Evolutionary conservation across 2,329 filamentous ascomycete species (phyloP).

Genomic region (Colletotrichum truncatum): DNA sequence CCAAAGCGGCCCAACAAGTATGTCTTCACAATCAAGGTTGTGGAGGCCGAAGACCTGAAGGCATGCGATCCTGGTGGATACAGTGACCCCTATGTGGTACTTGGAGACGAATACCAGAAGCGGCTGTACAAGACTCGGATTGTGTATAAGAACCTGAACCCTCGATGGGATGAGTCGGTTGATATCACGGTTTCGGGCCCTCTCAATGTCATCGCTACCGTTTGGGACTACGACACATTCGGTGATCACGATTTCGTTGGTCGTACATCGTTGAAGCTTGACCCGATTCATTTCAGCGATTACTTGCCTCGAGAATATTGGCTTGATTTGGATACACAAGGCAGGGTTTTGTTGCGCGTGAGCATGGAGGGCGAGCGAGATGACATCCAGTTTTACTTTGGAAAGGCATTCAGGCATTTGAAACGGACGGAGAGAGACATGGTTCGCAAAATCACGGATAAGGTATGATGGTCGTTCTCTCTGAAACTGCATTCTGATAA

Average conservation of each 20-base stretch:
- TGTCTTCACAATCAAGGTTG: slow-evolving; percentile 98
- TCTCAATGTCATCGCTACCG: slow-evolving; percentile 93
- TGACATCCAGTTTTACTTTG: slow-evolving; percentile 98
- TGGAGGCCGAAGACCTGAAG: slow-evolving; percentile 96
- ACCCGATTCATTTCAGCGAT: slow-evolving; percentile 96
- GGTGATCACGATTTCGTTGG: slow-evolving; percentile 98
- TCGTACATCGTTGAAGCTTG: slow-evolving; percentile 95
- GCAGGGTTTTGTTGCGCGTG: slow-evolving; percentile 85
- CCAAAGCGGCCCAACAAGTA: slow-evolving; percentile 82
- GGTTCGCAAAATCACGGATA: slow-evolving; percentile 97
- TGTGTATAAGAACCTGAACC: slow-evolving; percentile 89
- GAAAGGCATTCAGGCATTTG: slow-evolving; percentile 92
- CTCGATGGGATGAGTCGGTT: slow-evolving; percentile 96
- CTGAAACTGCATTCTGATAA: slow-evolving; percentile 23
- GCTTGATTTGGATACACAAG: slow-evolving; percentile 96
- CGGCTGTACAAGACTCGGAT: slow-evolving; percentile 94
- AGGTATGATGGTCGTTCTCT: slow-evolving; percentile 65
- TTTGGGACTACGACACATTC: slow-evolving; percentile 98
- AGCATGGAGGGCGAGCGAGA: slow-evolving; percentile 99
- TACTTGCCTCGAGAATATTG: slow-evolving; percentile 97
- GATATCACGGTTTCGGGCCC: slow-evolving; percentile 94
- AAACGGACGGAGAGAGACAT: slow-evolving; percentile 98
- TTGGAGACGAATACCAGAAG: slow-evolving; percentile 98
- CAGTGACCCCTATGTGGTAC: slow-evolving; percentile 96
- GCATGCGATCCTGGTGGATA: slow-evolving; percentile 95